Evolutionary conservation across 225 moss, liverwort and hornwort species (phyloP).

Genomic region (Climacium dendroides): DNA sequence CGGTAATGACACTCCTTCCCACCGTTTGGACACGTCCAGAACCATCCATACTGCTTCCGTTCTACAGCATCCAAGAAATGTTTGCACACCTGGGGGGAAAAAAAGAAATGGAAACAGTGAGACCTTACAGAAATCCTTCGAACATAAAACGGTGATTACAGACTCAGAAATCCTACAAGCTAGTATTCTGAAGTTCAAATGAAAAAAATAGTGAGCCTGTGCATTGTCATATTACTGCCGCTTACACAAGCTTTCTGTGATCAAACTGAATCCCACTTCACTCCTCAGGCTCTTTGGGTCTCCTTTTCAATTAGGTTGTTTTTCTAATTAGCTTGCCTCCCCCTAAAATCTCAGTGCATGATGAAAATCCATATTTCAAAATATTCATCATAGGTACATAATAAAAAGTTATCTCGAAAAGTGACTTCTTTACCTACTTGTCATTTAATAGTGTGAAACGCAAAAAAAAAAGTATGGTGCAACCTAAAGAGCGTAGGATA

Average conservation of each 20-base stretch:
- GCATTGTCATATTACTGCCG: background rate
- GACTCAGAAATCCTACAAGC: background rate
- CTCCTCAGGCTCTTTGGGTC: background rate
- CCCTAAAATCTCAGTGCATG: background rate
- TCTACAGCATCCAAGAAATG: conserved; percentile 94
- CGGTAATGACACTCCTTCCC: conserved; percentile 99
- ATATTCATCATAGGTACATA: background rate
- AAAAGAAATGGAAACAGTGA: background rate
- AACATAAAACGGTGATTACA: background rate
- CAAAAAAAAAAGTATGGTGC: background rate
- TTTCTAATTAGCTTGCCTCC: background rate
- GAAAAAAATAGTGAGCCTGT: background rate
- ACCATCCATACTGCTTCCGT: conserved; percentile 99
- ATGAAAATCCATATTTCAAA: background rate
- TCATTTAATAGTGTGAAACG: background rate
- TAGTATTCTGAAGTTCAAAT: background rate
- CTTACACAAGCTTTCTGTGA: no score
- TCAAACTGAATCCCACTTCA: background rate
- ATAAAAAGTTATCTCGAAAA: background rate
- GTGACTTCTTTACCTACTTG: background rate
- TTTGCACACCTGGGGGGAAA: conserved; percentile 67
- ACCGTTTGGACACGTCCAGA: conserved; percentile 96
- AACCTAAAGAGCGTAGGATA: background rate
- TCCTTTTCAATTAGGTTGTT: background rate
- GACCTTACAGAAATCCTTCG: background rate